Evolutionary conservation across 768 basidiomycete species (phyloP).

Genomic region (Phaffia tasmanica): DNA sequence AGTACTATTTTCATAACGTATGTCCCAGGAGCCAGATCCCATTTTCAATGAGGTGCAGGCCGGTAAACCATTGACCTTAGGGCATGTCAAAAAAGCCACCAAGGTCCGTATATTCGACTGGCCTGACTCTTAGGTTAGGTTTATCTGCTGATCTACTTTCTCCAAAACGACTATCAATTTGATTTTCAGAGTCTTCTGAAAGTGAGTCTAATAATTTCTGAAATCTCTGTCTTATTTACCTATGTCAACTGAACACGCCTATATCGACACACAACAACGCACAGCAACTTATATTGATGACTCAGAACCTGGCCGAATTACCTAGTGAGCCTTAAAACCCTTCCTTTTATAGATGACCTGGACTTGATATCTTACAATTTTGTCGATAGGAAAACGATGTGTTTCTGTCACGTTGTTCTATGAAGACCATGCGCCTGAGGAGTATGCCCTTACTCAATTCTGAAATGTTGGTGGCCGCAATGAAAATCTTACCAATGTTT

Average conservation of each 20-base stretch:
- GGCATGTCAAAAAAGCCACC: constrained; percentile 13
- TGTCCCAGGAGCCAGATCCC: not conserved
- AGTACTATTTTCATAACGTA: not conserved
- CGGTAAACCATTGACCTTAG: constrained; percentile 8
- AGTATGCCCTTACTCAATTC: constrained; percentile 1
- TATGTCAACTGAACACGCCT: too few species aligned
- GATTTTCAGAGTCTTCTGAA: not conserved
- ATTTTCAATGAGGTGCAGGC: not conserved
- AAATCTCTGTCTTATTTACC: too few species aligned
- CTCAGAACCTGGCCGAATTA: constrained; percentile 12
- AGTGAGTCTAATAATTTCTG: constrained; percentile 3
- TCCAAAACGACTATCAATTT: not conserved
- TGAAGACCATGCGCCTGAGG: not conserved
- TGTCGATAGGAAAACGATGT: constrained; percentile 10
- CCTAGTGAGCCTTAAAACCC: not conserved
- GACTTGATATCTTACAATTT: not conserved
- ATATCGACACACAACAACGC: not conserved
- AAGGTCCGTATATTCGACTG: constrained; percentile 6
- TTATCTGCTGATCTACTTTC: not conserved
- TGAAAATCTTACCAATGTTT: not conserved
- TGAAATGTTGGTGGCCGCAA: not conserved
- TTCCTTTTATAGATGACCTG: not conserved
- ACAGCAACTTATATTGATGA: constrained; percentile 16
- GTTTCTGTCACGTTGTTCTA: constrained; percentile 17
- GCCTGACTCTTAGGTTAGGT: not conserved